A percentile compares a stretch with the other conserved stretches of the same genome.
Evolutionary conservation across 257 asterid genomes (phyloP).

Genomic region (Solanum neorickii): DNA sequence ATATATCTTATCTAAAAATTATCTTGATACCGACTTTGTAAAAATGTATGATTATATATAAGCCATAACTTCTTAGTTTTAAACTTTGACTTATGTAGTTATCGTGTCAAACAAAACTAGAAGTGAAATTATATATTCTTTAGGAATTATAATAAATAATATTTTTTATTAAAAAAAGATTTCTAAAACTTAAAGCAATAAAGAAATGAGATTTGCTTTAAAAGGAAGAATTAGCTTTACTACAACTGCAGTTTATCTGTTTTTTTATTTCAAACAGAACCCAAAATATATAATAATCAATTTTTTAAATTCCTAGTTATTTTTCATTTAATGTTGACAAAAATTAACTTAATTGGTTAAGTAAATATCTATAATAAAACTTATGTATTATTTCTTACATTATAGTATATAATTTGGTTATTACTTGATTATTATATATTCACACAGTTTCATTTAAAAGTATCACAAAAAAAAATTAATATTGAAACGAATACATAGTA

Average conservation of each 20-base stretch:
- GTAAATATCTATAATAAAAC: not conserved
- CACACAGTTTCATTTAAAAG: not conserved
- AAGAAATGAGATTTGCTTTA: not conserved
- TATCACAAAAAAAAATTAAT: not conserved
- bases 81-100: not conserved
- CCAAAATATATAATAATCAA: not conserved
- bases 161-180: not conserved
- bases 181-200: not conserved
- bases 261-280: not conserved
- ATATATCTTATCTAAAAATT: not conserved
- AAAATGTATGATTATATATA: not conserved
- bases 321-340: not conserved
- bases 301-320: not conserved
- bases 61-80: not conserved
- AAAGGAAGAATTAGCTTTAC: not conserved
- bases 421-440: not conserved
- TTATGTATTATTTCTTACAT: not conserved
- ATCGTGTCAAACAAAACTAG: not conserved
- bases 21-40: accelerated
- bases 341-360: not conserved
- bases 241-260: not conserved
- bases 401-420: not conserved
- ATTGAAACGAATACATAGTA: no score
- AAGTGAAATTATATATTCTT: not conserved
- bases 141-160: not conserved